Evolutionary conservation across 306 rosid species (phyloP).

Genomic region (Ochetophila trinervis): DNA sequence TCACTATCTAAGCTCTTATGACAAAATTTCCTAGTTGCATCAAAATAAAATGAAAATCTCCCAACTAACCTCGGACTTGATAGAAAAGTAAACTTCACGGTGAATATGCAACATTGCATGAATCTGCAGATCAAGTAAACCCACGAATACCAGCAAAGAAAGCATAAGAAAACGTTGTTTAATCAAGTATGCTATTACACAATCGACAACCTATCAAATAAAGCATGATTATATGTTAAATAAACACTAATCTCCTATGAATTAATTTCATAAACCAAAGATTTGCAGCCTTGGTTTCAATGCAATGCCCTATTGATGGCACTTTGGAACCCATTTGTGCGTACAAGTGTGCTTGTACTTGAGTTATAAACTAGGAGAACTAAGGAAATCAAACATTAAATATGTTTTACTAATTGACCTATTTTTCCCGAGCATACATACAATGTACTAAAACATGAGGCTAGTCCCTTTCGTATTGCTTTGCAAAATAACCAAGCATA

Average conservation of each 20-base stretch:
- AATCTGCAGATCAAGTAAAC: constrained; percentile 9
- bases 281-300: not conserved
- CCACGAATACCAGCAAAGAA: constrained; percentile 16
- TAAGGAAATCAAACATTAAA: not conserved
- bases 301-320: not conserved
- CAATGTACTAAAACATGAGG: constrained; percentile 98
- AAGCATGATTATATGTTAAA: not conserved
- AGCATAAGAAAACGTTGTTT: constrained; percentile 44
- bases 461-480: constrained; percentile 89
- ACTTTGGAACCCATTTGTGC: not conserved
- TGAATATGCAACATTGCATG: constrained; percentile 42
- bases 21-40: constrained; percentile 43
- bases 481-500: constrained; percentile 31
- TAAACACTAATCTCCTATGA: not conserved
- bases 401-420: constrained; percentile 51
- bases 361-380: no score
- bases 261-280: not conserved
- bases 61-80: constrained; percentile 43
- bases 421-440: constrained; percentile 96
- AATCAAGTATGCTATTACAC: constrained; percentile 91
- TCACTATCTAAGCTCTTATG: constrained; percentile 26
- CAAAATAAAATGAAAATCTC: constrained; percentile 34
- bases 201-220: constrained; percentile 71
- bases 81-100: constrained; percentile 55
- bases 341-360: not conserved